Percentiles rank a stretch among this genome's conserved stretches.
These are phyloP conservation scores for Termitomyces sp. DNA, from an alignment of 768 basidiomycete species.

Conservation along the genomic window DNA sequence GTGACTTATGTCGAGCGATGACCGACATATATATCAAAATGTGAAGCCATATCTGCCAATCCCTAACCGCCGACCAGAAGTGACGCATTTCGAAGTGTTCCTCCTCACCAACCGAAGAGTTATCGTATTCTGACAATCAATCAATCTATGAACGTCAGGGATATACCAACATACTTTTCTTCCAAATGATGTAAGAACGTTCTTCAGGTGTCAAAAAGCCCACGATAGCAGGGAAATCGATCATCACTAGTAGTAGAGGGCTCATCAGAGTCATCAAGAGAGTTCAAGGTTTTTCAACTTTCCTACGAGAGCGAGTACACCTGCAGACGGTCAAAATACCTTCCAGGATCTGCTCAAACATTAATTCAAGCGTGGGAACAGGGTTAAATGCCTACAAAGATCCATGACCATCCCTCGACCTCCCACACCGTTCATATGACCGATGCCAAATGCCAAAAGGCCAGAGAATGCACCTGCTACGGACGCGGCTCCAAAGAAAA, in stretches of 20 bases:
- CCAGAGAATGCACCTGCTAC: constrained; percentile 64
- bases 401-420: constrained; percentile 64
- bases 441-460: constrained; percentile 52
- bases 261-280: background rate
- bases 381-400: constrained; percentile 43
- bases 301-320: constrained; percentile 50
- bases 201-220: constrained; percentile 61
- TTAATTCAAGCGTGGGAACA: background rate
- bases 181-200: constrained; percentile 49
- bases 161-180: constrained; percentile 41
- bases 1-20: constrained; percentile 51
- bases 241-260: constrained; percentile 38
- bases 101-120: constrained; percentile 56
- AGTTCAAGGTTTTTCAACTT: constrained; percentile 6
- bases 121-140: constrained; percentile 43
- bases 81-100: constrained; percentile 56
- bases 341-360: constrained; percentile 50
- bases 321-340: constrained; percentile 61
- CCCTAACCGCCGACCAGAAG: constrained; percentile 47
- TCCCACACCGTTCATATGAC: constrained; percentile 44
- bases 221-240: constrained; percentile 61
- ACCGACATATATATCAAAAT: constrained; percentile 59
- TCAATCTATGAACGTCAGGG: background rate
- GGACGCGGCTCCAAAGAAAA: constrained; percentile 67
- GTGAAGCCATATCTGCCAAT: constrained; percentile 68